Evolutionary conservation across 2,329 filamentous ascomycete genomes (phyloP), one percentile per base, ranked within the genome.

Genomic region (Chaetomiaceae sp.): DNA sequence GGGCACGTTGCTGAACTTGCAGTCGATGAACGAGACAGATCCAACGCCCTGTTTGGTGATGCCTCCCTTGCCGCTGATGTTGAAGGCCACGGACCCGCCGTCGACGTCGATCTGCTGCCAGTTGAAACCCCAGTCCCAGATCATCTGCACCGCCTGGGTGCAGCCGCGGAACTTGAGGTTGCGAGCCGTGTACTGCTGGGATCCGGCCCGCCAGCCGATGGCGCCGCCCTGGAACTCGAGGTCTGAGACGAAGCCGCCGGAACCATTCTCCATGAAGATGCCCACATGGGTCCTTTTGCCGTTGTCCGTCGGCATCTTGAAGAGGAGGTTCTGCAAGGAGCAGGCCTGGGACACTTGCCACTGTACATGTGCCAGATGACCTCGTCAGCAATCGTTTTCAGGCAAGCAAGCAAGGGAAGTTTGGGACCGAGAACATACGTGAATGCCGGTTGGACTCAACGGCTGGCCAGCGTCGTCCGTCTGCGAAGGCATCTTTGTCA

Each of bases 61-160:
- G 25, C 75, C 73, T 25, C 70, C 66, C 3, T 71, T 73, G 37
- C 73, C 76, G 3, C 66, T 68, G 69, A 87, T 81, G 63, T 87
- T 81, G 53, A 87, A 72, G n/a, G 44, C 81, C 5, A 40, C 29
- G 23, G 12, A 8, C 6, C 34, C 19, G 25, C 34, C 37, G 14
- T 31, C 83, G 46, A 81, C 72, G 4, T 71, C 70, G 59, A 79
- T 81, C 62, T 81, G 75, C 65, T 78, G 15, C 79, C 82, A 81
- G 82, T 29, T 37, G 15, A 25, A 89, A 22, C 80, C 80, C 86
- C 86, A 89, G 68, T 86, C 80, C 85, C 86, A 89, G 56, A 84
- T 79, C 69, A 86, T 79, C 64, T 78, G 81, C 40, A 88, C 79
- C 37, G 80, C 82, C 7, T 82, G 87, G 55, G 79, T 72, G 66